phyloP scores from a whole-genome alignment of 2,329 filamentous ascomycete species.

The Colletotrichum horii region DNA sequence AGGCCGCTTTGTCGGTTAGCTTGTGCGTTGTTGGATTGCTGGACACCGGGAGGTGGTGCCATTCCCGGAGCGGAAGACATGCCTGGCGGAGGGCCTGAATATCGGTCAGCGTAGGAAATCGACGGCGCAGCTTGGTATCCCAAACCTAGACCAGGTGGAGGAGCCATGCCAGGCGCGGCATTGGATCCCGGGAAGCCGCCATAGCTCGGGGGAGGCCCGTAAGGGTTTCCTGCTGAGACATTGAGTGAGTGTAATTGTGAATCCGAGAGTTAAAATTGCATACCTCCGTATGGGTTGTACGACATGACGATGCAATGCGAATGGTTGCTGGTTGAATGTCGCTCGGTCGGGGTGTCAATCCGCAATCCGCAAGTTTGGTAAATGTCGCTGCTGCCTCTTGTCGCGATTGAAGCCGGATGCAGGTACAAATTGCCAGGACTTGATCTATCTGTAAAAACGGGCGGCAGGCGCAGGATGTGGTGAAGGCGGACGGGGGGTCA shows the following conservation, averaged over 20 bases:
- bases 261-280: constrained; percentile 20
- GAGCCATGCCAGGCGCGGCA: constrained; percentile 71
- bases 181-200: constrained; percentile 69
- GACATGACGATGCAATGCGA: constrained; percentile 45
- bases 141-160: constrained; percentile 84
- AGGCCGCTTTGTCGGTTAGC: constrained; percentile 82
- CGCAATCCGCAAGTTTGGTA: neutral
- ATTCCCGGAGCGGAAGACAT: constrained; percentile 83
- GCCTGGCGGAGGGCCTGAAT: constrained; percentile 75
- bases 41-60: constrained; percentile 77
- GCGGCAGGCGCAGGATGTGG: neutral
- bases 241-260: constrained; percentile 21
- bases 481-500: neutral
- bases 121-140: neutral
- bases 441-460: neutral
- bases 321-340: neutral
- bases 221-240: constrained; percentile 52
- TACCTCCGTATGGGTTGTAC: constrained; percentile 67
- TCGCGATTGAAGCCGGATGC: neutral
- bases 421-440: neutral
- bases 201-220: constrained; percentile 78
- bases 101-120: constrained; percentile 20
- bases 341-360: neutral
- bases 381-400: neutral
- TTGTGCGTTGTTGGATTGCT: constrained; percentile 75